Conservation (phyloP, 768 basidiomycete species). For the Mycena alexandri region DNA sequence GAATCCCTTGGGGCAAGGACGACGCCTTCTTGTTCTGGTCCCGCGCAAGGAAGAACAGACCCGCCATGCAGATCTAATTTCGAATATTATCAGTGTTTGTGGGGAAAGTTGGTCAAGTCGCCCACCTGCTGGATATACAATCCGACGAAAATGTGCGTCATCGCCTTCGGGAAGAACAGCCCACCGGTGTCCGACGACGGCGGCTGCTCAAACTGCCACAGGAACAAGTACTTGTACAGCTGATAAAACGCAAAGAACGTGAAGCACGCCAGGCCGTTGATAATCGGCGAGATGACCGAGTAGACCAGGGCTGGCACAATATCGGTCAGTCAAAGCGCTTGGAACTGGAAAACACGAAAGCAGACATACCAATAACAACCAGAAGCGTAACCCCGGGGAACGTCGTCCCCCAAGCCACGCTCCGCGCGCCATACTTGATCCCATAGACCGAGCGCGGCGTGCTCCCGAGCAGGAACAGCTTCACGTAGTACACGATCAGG, state of each 20-base stretch:
- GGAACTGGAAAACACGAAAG: background rate
- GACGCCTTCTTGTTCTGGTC: conserved; percentile 64
- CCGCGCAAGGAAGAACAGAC: conserved; percentile 90
- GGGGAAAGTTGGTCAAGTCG: conserved; percentile 1
- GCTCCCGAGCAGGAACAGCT: conserved; percentile 86
- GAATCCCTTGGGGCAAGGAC: conserved; percentile 78
- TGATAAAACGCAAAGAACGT: conserved; percentile 89
- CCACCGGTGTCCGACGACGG: conserved; percentile 86
- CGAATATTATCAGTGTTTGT: conserved; percentile 1
- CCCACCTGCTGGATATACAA: conserved; percentile 85
- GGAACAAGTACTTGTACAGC: conserved; percentile 89
- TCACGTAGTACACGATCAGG: conserved; percentile 90
- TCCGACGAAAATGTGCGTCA: conserved; percentile 94
- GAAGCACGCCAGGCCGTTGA: conserved; percentile 87
- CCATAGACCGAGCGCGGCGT: conserved; percentile 88
- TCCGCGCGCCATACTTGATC: conserved; percentile 82
- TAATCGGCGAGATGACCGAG: conserved; percentile 91
- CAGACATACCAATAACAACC: conserved; percentile 79
- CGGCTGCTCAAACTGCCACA: conserved; percentile 83
- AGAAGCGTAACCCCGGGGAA: conserved; percentile 83
- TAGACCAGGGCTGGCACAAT: conserved; percentile 76
- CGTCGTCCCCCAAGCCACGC: conserved; percentile 81
- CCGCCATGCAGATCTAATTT: conserved; percentile 74
- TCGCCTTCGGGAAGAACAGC: conserved; percentile 94
- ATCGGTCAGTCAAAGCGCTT: conserved; percentile 5